phyloP scores from a whole-genome alignment of 495 filamentous ascomycete species.

The Aspergillus bertholletiae region DNA sequence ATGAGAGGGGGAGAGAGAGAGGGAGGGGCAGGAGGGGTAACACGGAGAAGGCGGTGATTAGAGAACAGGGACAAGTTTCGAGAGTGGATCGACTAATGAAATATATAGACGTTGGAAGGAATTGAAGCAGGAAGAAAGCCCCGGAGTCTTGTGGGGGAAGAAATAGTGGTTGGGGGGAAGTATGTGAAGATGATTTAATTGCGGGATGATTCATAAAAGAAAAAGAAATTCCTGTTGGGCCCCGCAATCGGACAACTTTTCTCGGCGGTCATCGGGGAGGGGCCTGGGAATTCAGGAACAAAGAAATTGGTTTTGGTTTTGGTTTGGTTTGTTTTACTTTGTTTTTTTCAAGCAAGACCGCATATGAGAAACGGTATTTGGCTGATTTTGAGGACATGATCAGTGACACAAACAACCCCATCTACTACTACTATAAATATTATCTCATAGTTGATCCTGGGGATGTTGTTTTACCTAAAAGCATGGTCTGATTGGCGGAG shows the following conservation, averaged over 20 bases:
- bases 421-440: too few species aligned
- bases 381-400: too few species aligned
- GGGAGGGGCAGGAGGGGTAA: background rate
- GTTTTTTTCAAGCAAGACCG: too few species aligned
- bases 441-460: too few species aligned
- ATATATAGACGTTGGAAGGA: too few species aligned
- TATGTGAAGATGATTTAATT: background rate
- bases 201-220: slow-evolving; percentile 4
- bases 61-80: background rate
- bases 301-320: too few species aligned
- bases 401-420: too few species aligned
- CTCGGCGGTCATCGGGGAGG: background rate
- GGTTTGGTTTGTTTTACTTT: too few species aligned
- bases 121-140: background rate
- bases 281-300: background rate
- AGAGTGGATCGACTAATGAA: background rate
- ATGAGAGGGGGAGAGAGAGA: background rate
- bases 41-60: background rate
- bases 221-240: background rate
- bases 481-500: too few species aligned
- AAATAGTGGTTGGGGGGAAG: background rate
- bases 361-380: too few species aligned
- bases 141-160: background rate
- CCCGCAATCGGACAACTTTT: background rate
- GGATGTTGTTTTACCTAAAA: too few species aligned